Base-by-base conservation (phyloP, 176 grass and related monocot genomes). In the Zea mays region DNA sequence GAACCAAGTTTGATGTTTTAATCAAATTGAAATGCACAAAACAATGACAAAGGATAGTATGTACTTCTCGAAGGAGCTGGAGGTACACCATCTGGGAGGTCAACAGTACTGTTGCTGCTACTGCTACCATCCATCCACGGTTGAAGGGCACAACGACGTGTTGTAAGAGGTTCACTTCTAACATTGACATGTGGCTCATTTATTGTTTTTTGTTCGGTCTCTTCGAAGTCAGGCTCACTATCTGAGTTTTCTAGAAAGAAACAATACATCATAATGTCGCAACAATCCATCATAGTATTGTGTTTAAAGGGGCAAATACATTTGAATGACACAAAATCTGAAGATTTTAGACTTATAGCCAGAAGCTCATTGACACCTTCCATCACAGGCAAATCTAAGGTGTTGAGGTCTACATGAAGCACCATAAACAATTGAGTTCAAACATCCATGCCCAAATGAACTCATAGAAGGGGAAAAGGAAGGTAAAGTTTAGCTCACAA, bases 311-410 rank as follows among this genome's bases (percentile, higher is more conserved):
- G 17, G 62, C 5, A 50, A 15, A 62, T 61, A 44, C 7, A 41
- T 27, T 8, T 52, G 58, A 38, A 21, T 13, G 16, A 27, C 68
- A 39, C 38, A 35, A 4, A 27, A 44, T 7, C 46, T 33, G 13
- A 3, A 47, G 13, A 51, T 43, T 13, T 39, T 54, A 50, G 8
- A 91, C 89, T 97, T 82, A 97, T 86, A 36, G 79, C 79, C 54
- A 93, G 80, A 6, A 93, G 65, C 70, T 70, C 67, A 74, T 97
- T 89, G 47, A 97, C 84, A 46, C 94, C 91, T 81, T 93, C 89
- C 94, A 97, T 94, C 48, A 77, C 59, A 65, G 94, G 91, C 10
- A 79, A 85, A 35, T 76, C 78, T 60, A 90, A 58, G 51, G 69
- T 85, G 55, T 51, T 76, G 85, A 97, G 81, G 62, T 94, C 91